phyloP scores from a whole-genome alignment of 805 yeast species.

The Candida maesae region DNA sequence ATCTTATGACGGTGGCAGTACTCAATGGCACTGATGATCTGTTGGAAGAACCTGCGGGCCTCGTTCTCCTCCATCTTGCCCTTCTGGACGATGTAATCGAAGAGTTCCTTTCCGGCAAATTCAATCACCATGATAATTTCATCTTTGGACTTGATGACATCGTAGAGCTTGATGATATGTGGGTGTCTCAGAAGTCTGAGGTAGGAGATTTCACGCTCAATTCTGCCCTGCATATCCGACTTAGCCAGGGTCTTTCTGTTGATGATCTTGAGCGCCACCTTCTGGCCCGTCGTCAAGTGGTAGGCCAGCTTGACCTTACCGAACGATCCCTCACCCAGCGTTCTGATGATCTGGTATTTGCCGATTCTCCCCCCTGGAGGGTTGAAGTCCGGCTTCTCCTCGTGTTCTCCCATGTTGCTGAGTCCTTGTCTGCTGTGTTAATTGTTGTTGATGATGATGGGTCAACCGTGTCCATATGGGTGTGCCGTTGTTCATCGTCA shows the following conservation, averaged over 20 bases:
- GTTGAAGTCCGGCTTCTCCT: conserved; percentile 25
- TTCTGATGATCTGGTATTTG: conserved; percentile 86
- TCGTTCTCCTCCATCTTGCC: conserved; percentile 91
- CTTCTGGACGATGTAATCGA: conserved; percentile 91
- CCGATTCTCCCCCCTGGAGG: conserved; percentile 60
- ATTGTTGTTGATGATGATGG: neutral
- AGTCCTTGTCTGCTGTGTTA: neutral
- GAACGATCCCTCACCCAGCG: conserved; percentile 94
- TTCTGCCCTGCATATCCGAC: conserved; percentile 94
- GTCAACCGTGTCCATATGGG: no score
- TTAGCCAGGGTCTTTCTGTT: conserved; percentile 89
- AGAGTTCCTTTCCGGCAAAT: conserved; percentile 93
- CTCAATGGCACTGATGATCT: conserved; percentile 93
- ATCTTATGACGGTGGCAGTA: conserved; percentile 95
- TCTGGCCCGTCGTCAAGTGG: conserved; percentile 86
- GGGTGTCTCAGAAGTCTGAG: conserved; percentile 87
- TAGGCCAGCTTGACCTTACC: conserved; percentile 93
- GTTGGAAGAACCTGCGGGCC: conserved; percentile 92
- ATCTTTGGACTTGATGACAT: conserved; percentile 91
- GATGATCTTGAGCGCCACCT: conserved; percentile 90
- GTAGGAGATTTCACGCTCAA: conserved; percentile 91
- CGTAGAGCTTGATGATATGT: conserved; percentile 91
- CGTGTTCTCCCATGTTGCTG: conserved; percentile 25
- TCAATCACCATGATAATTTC: conserved; percentile 98
- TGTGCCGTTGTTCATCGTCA: no score